Base-by-base conservation (phyloP, 192 early-diverging fungal genomes). In the Coemansia erecta region DNA sequence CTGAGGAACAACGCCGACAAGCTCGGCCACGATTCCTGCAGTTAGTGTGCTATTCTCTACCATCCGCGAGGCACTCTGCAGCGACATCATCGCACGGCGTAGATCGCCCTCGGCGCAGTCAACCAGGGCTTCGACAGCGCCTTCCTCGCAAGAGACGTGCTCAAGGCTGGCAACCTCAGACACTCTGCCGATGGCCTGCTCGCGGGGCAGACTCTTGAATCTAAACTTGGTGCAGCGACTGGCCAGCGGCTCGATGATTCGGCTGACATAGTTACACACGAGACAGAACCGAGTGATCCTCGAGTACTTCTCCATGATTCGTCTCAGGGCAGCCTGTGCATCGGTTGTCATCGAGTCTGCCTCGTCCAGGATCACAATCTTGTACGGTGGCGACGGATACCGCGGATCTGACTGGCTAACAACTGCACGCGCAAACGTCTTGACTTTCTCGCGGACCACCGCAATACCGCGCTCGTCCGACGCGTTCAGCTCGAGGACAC, bases 401-500 rank as follows among this genome's bases (percentile, higher is more conserved):
- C 18, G 17, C 4, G 66, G 46, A 41, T 76, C 73, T 9, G 67
- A 63, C 10, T 39, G 49, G n/a, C 63, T 64, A n/a, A 94, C 87
- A 0, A 83, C 84, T 0, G 84, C 69, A 35, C 89, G 80, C 8
- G 96, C 92, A 88, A 97, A 98, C 56, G 89, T 91, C 68, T 97
- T 97, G 41, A 98, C 85, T 53, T 95, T 97, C 31, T 90, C 91
- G 39, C 96, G 85, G 33, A 98, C 85, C 37, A 97, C 86, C 14
- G 88, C 78, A 44, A 98, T 98, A n/a, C 96, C 96, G 37, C 94
- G 90, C 81, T 98, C 96, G 66, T 98, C 94, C 0, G 94, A 96
- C 2, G 96, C 96, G 73, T 98, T 98, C 22, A 98, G 78, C 72
- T 98, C 96, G 9, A 97, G 82, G 1, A 97, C 89, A 22, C 96